phyloP scores from a whole-genome alignment of 345 rosid genomes.

The Gossypium anomalum region DNA sequence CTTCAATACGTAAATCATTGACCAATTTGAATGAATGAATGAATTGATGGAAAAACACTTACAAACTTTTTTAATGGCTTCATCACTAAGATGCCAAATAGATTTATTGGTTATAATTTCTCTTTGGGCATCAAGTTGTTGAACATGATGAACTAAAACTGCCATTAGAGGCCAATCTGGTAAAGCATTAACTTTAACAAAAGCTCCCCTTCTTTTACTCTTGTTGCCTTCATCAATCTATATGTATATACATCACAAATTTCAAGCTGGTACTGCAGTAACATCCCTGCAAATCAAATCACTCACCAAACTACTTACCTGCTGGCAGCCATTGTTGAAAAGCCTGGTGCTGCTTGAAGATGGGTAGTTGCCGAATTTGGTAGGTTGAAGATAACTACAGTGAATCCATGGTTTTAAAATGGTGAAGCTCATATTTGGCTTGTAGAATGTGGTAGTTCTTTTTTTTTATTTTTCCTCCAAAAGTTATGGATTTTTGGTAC shows the following conservation, averaged over 20 bases:
- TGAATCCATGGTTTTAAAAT: constrained; percentile 30
- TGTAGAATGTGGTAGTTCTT: neutral
- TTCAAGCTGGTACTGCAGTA: neutral
- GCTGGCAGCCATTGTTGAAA: constrained; percentile 24
- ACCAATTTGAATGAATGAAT: neutral
- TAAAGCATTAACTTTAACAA: constrained; percentile 45
- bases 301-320: constrained; percentile 23
- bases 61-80: constrained; percentile 74
- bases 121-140: constrained; percentile 67
- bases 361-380: constrained; percentile 26
- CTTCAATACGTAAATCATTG: neutral
- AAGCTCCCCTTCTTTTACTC: constrained; percentile 28
- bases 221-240: constrained; percentile 27
- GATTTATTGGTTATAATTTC: constrained; percentile 66
- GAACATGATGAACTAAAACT: constrained; percentile 68
- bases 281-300: neutral
- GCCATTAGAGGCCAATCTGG: constrained; percentile 87
- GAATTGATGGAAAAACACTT: constrained; percentile 23
- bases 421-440: constrained; percentile 47
- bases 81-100: constrained; percentile 79
- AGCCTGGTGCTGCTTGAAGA: constrained; percentile 26
- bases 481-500: neutral
- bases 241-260: neutral
- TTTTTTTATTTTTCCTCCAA: neutral
- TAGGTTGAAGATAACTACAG: constrained; percentile 22